These are phyloP conservation scores for Wickerhamiella azyma DNA, from an alignment of 805 yeast genomes.

Conservation along the genomic window DNA sequence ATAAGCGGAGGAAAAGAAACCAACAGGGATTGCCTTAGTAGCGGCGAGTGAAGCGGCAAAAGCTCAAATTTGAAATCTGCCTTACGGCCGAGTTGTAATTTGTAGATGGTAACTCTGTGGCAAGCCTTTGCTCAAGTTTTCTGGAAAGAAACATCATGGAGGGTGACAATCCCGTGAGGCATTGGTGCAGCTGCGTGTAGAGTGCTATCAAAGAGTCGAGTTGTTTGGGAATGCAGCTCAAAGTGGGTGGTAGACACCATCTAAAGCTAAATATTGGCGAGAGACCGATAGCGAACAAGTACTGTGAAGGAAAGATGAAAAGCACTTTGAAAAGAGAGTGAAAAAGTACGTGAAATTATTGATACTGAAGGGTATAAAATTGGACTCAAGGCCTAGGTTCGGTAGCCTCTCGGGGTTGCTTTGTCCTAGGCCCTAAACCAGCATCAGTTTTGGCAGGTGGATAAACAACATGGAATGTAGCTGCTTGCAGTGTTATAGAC, in stretches of 20 bases:
- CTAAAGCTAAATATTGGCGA: conserved; percentile 33
- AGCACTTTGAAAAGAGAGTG: conserved; percentile 31
- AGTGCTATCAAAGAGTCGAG: conserved; percentile 27
- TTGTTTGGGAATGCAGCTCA: conserved; percentile 30
- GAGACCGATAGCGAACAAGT: conserved; percentile 37
- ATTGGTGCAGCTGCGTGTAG: conserved; percentile 22
- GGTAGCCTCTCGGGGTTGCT: background rate
- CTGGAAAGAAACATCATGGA: conserved; percentile 32
- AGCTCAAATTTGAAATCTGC: conserved; percentile 34
- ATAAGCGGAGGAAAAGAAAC: conserved; percentile 32
- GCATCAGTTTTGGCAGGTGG: conserved; percentile 29
- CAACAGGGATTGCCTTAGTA: conserved; percentile 34
- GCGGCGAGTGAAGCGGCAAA: conserved; percentile 32
- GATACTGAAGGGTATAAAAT: conserved; percentile 32
- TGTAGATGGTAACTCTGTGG: conserved; percentile 26
- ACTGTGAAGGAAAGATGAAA: conserved; percentile 36
- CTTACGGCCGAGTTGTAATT: conserved; percentile 29
- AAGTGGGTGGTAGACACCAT: conserved; percentile 30
- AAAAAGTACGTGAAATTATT: conserved; percentile 31
- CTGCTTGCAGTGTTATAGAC: conserved; percentile 27
- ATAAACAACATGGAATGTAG: conserved; percentile 27
- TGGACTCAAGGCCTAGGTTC: conserved; percentile 22
- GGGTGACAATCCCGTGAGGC: conserved; percentile 33
- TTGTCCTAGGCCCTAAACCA: conserved; percentile 12
- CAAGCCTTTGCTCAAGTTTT: conserved; percentile 28